Conservation (phyloP, 495 filamentous ascomycete genomes). For the Talaromyces thailandensis region DNA sequence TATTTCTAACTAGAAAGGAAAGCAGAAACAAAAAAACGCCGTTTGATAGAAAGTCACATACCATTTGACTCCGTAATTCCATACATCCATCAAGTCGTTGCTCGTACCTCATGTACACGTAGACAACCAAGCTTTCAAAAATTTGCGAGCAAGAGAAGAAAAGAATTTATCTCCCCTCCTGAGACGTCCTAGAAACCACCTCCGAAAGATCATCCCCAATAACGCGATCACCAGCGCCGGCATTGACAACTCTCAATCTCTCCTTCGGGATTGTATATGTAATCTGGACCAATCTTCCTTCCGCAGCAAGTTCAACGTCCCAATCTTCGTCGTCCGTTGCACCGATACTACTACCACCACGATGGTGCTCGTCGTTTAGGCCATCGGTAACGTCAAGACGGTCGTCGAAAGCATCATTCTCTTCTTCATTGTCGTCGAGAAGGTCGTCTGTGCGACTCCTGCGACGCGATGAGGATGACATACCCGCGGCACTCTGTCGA, state of each 20-base stretch:
- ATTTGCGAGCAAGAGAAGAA: neutral
- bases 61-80: neutral
- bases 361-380: slow-evolving; percentile 1
- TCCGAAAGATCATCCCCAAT: slow-evolving; percentile 3
- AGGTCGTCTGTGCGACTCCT: neutral
- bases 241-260: slow-evolving; percentile 79
- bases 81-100: neutral
- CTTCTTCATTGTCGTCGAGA: slow-evolving; percentile 12
- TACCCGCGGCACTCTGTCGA: neutral
- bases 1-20: neutral
- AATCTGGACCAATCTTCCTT: slow-evolving; percentile 75
- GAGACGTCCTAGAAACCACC: neutral
- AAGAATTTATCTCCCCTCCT: neutral
- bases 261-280: slow-evolving; percentile 90
- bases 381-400: slow-evolving; percentile 36
- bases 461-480: neutral
- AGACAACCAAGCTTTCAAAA: neutral
- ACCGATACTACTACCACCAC: slow-evolving; percentile 3
- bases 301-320: slow-evolving; percentile 80
- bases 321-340: slow-evolving; percentile 59
- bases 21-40: neutral
- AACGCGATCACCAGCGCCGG: slow-evolving; percentile 19
- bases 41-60: neutral
- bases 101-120: neutral
- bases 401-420: neutral